These are phyloP conservation scores for Scortechinia acanthostroma DNA, from an alignment of 2,329 filamentous ascomycete genomes.

Conservation along the genomic window DNA sequence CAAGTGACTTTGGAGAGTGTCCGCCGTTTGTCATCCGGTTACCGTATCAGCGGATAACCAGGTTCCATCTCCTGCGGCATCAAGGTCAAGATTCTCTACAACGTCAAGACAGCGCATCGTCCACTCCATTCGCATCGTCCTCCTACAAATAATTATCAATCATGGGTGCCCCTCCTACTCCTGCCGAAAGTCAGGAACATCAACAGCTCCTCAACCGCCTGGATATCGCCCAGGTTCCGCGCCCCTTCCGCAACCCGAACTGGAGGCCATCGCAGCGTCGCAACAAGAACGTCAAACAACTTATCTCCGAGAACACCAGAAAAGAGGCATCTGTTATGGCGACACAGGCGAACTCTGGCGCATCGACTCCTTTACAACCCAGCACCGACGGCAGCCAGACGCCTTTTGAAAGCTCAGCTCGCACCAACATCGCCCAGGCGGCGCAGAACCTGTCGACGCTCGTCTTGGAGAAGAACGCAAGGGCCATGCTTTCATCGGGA, in stretches of 20 bases:
- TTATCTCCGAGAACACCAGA: constrained; percentile 79
- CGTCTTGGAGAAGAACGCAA: constrained; percentile 72
- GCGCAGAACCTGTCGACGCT: constrained; percentile 79
- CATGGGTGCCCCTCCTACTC: constrained; percentile 53
- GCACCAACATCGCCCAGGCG: constrained; percentile 78
- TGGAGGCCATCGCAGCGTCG: constrained; percentile 92
- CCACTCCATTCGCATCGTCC: neutral
- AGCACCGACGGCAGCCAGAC: constrained; percentile 18
- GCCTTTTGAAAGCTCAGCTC: constrained; percentile 13
- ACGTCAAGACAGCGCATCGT: neutral
- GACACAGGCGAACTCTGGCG: constrained; percentile 29
- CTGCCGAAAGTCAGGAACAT: constrained; percentile 68
- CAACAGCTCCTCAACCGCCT: constrained; percentile 81
- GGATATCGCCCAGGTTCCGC: constrained; percentile 79
- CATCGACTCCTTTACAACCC: constrained; percentile 17
- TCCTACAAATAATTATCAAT: neutral
- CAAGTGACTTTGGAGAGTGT: too few species aligned
- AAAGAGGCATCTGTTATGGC: constrained; percentile 81
- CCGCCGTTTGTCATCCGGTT: too few species aligned
- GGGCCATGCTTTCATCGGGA: constrained; percentile 33
- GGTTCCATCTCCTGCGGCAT: too few species aligned
- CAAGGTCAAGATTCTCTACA: too few species aligned
- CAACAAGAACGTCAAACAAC: constrained; percentile 98
- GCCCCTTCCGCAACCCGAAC: constrained; percentile 80
- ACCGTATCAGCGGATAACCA: too few species aligned